Base-by-base conservation (phyloP, 768 basidiomycete genomes). In the Lyophyllum atratum region DNA sequence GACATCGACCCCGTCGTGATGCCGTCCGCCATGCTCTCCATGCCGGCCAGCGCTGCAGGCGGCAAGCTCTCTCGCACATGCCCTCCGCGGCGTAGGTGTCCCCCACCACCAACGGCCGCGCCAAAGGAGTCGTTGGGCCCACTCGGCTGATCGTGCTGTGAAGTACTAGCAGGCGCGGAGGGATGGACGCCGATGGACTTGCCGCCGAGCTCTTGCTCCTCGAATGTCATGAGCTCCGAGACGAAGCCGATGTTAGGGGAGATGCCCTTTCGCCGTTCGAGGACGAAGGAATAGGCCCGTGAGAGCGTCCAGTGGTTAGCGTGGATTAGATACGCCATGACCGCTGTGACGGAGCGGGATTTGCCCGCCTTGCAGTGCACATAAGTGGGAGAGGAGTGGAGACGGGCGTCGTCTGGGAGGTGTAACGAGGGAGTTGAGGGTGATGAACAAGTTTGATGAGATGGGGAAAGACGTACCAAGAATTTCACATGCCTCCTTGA, bases 221-320 rank as follows among this genome's bases (percentile, higher is more conserved):
- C 95, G 66, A 95, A 97, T 46, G 86, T 89, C 95, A 97, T 97
- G 42, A 98, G 82, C 72, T 97, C 95, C 4, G 92, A 93, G 43
- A 98, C 94, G 72, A 98, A 98, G 7, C 96, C 96, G 60, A 98
- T 96, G 68, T 97, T 98, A 10, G 95, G 96, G 14, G 92, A 95
- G 62, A 98, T 96, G 61, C 94, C 94, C 63, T 93, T 93, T 33
- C 96, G 85, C 9, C 94, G 85, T 64, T 95, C 95, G 39, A 93
- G 82, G 24, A 98, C 95, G 67, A 94, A 97, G 0, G 88, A 76
- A 69, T 98, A 98, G 1, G 96, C 93, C 34, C 85, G 85, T 29
- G 93, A 90, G 40, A 98, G 83, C 19, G 94, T 91, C 96, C 96
- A 98, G 68, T 95, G 94, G 67, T 97, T 95, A 10, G 95, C 92